Percentiles rank a stretch among this genome's conserved stretches.
These are phyloP conservation scores for Xylariales sp. DNA, from an alignment of 2,329 filamentous ascomycete genomes.

Conservation along the genomic window DNA sequence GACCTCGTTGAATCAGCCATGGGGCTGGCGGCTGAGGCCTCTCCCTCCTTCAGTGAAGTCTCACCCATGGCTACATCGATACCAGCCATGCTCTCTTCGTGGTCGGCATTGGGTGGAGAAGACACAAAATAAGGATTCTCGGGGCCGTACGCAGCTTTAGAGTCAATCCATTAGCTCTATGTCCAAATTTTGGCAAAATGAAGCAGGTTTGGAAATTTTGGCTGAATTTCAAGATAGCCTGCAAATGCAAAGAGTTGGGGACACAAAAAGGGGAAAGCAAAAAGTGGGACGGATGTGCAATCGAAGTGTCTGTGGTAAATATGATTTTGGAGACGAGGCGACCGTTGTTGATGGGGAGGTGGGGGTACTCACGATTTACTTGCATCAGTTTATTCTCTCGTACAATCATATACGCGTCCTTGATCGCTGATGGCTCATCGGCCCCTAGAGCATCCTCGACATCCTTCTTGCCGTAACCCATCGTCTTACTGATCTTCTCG, in stretches of 20 bases:
- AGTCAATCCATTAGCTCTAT: too few species aligned
- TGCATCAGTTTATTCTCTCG: conserved; percentile 98
- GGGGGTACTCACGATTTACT: conserved; percentile 69
- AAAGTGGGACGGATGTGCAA: too few species aligned
- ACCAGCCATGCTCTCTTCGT: conserved; percentile 49
- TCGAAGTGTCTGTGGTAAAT: too few species aligned
- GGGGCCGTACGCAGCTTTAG: conserved; percentile 41
- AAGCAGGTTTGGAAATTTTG: too few species aligned
- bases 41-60: conserved; percentile 11
- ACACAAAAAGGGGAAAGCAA: conserved; percentile 24
- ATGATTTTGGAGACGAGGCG: too few species aligned
- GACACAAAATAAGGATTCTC: conserved; percentile 38
- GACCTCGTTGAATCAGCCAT: conserved; percentile 53
- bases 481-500: conserved; percentile 92
- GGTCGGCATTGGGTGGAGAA: conserved; percentile 41
- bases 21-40: conserved; percentile 37
- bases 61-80: conserved; percentile 48
- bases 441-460: conserved; percentile 91
- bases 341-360: neutral
- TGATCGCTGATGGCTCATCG: conserved; percentile 94
- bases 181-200: too few species aligned
- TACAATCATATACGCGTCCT: conserved; percentile 97
- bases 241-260: too few species aligned
- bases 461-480: conserved; percentile 94
- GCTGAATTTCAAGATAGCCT: too few species aligned